These are phyloP conservation scores for Rhizophora mangle DNA, from an alignment of 345 rosid species.

Conservation along the genomic window DNA sequence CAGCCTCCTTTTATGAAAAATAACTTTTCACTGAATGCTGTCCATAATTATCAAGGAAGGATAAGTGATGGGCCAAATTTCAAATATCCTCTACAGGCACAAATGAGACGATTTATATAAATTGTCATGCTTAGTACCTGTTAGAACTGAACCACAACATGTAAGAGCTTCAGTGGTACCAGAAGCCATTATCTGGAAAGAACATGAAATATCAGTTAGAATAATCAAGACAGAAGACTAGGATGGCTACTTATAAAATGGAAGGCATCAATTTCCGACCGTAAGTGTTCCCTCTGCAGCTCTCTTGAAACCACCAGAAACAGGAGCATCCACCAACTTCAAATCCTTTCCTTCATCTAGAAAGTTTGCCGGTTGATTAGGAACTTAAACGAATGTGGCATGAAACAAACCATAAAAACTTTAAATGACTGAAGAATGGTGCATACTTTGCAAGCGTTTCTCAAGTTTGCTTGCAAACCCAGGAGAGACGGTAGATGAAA, in stretches of 20 bases:
- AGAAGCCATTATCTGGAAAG: conserved; percentile 82
- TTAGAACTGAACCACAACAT: conserved; percentile 59
- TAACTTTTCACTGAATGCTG: conserved; percentile 95
- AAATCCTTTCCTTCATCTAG: conserved; percentile 69
- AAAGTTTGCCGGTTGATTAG: conserved; percentile 14
- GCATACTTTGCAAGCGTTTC: conserved; percentile 69
- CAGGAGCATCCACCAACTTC: conserved; percentile 97
- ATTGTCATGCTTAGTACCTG: conserved; percentile 45
- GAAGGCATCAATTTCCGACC: conserved; percentile 37
- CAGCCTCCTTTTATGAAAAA: conserved; percentile 85
- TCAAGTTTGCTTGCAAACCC: conserved; percentile 69
- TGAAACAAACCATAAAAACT: not conserved
- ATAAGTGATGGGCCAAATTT: too few relatives aligned
- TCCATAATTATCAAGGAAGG: conserved; percentile 16
- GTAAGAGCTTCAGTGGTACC: conserved; percentile 76
- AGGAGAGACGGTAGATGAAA: conserved; percentile 93
- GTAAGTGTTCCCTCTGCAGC: conserved; percentile 87
- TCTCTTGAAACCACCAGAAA: conserved; percentile 94
- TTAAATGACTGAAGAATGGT: not conserved
- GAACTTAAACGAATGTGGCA: not conserved
- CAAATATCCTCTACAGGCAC: too few relatives aligned
- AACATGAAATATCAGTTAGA: conserved; percentile 16
- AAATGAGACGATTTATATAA: conserved; percentile 11
- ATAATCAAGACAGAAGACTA: conserved; percentile 3
- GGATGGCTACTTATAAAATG: conserved; percentile 12